Evolutionary conservation across 1,284 basidiomycete genomes (phyloP).

Genomic region (Flammula alnicola): DNA sequence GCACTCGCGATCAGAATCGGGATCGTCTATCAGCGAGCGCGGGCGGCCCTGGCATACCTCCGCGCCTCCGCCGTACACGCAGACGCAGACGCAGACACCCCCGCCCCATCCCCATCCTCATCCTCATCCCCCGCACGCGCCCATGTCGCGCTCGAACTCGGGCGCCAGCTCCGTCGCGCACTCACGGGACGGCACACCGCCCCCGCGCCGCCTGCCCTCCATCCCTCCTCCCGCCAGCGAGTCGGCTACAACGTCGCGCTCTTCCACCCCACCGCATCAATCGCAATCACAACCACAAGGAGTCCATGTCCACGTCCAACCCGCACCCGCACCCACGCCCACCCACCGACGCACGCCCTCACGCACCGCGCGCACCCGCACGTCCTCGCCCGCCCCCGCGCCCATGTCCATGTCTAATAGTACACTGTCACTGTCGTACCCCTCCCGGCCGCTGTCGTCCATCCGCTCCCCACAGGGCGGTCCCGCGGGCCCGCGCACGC

Average conservation of each 20-base stretch:
- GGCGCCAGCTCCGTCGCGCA: slow-evolving; percentile 5
- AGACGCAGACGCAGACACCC: slow-evolving; percentile 9
- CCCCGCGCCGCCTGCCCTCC: slow-evolving; percentile 22
- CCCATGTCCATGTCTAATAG: not conserved
- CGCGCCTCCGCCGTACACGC: slow-evolving; percentile 21
- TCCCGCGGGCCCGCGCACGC: slow-evolving; percentile 26
- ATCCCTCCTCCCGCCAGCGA: slow-evolving; percentile 27
- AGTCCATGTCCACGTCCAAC: not conserved
- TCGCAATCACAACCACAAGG: not conserved
- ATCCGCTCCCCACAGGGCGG: slow-evolving; percentile 25
- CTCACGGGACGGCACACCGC: slow-evolving; percentile 7
- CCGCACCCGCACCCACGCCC: slow-evolving; percentile 3
- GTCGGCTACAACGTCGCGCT: slow-evolving; percentile 6
- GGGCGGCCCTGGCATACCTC: not conserved
- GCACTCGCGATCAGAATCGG: not conserved
- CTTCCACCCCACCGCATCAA: slow-evolving; percentile 15
- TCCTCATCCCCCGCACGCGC: not conserved
- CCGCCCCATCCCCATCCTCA: slow-evolving; percentile 7
- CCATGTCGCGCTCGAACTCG: not conserved
- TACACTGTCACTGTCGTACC: not conserved
- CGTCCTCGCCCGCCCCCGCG: not conserved
- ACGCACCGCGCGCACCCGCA: slow-evolving; percentile 5
- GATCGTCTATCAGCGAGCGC: not conserved
- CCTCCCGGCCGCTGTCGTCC: slow-evolving; percentile 3
- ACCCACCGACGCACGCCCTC: not conserved